phyloP scores from a whole-genome alignment of 352 stramenopile genomes.

The Saprolegnia diclina region DNA sequence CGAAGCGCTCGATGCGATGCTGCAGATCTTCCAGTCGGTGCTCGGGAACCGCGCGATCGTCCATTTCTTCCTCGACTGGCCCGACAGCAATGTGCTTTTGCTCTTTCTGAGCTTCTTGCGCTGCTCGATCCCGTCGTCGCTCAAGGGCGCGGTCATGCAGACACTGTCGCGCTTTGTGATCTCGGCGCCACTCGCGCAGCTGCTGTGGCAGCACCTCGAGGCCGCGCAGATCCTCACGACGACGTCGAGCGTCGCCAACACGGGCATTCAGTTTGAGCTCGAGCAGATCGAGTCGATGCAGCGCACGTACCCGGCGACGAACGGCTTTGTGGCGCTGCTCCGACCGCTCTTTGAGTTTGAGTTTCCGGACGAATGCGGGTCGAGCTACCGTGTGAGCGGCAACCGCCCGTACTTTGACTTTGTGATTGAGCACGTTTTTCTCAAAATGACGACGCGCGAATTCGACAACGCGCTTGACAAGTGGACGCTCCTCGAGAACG shows the following conservation, averaged over 20 bases:
- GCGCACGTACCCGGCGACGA: constrained; percentile 68
- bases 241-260: constrained; percentile 49
- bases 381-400: constrained; percentile 42
- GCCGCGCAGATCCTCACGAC: constrained; percentile 77
- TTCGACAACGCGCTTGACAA: constrained; percentile 81
- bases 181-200: constrained; percentile 70
- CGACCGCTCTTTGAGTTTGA: constrained; percentile 57
- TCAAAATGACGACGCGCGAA: constrained; percentile 80
- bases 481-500: constrained; percentile 66
- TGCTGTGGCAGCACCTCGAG: constrained; percentile 81
- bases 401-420: constrained; percentile 85
- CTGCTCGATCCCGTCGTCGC: constrained; percentile 71
- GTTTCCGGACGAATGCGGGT: constrained; percentile 14
- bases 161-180: constrained; percentile 68
- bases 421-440: constrained; percentile 70
- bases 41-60: constrained; percentile 66
- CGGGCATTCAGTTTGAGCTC: constrained; percentile 80
- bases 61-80: constrained; percentile 82
- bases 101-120: constrained; percentile 80
- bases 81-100: constrained; percentile 74
- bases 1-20: constrained; percentile 73
- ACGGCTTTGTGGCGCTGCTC: constrained; percentile 67
- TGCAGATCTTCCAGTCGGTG: constrained; percentile 71
- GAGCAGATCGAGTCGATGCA: constrained; percentile 75
- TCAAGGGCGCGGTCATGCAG: constrained; percentile 84